Conservation (phyloP, 768 basidiomycete species). For the Amanita pseudoporphyria region DNA sequence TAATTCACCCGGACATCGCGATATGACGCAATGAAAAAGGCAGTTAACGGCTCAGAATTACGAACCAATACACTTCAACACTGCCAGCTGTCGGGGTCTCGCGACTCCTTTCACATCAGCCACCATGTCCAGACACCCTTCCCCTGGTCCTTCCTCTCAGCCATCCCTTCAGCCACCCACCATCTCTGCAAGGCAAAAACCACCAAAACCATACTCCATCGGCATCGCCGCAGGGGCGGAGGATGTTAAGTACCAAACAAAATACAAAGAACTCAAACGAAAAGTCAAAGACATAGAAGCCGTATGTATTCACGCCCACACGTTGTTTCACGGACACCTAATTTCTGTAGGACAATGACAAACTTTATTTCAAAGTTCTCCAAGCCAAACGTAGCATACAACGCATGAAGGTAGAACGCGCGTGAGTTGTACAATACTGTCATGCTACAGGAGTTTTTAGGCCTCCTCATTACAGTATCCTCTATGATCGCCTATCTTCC, state of each 20-base stretch:
- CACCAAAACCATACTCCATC: conserved; percentile 39
- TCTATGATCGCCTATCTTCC: conserved; percentile 68
- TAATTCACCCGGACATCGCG: background rate
- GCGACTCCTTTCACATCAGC: conserved; percentile 28
- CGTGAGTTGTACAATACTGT: conserved; percentile 43
- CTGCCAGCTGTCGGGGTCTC: conserved; percentile 29
- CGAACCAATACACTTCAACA: conserved; percentile 18
- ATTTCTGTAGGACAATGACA: conserved; percentile 72
- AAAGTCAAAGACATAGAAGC: conserved; percentile 83
- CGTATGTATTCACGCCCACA: conserved; percentile 33
- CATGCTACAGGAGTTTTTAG: conserved; percentile 9
- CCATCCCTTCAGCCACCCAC: conserved; percentile 15
- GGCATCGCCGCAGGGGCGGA: conserved; percentile 75
- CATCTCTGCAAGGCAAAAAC: conserved; percentile 34
- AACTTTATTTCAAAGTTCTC: conserved; percentile 71
- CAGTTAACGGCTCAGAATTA: conserved; percentile 23
- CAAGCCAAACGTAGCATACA: conserved; percentile 77
- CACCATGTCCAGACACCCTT: conserved; percentile 62
- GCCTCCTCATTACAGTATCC: conserved; percentile 30
- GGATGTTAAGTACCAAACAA: conserved; percentile 79
- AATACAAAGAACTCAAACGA: conserved; percentile 82
- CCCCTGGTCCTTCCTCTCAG: conserved; percentile 37
- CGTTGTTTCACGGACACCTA: background rate
- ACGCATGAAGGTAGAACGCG: conserved; percentile 80
- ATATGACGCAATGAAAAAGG: conserved; percentile 22